phyloP scores from a whole-genome alignment of 2,329 filamentous ascomycete species.

The Pleomassaria siparia region DNA sequence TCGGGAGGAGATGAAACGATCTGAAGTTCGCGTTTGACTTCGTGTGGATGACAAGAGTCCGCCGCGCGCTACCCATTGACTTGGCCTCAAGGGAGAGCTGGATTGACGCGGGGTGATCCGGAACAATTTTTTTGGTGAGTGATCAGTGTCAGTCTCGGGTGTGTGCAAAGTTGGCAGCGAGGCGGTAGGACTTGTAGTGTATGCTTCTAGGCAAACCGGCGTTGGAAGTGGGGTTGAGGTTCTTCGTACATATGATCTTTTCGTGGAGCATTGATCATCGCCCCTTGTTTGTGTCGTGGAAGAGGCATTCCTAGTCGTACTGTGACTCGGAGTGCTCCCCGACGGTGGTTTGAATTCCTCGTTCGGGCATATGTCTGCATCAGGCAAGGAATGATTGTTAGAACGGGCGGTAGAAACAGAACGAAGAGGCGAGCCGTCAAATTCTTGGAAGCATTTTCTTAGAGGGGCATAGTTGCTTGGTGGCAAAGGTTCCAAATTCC shows the following conservation, averaged over 20 bases:
- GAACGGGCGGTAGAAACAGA: slow-evolving; percentile 8
- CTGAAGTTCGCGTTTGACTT: slow-evolving; percentile 45
- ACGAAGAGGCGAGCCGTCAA: background rate
- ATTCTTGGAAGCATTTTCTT: slow-evolving; percentile 7
- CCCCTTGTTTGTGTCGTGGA: background rate
- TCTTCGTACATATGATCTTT: background rate
- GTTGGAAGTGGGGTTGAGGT: background rate
- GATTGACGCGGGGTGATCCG: slow-evolving; percentile 22
- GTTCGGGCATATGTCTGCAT: background rate
- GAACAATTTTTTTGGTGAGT: slow-evolving; percentile 8
- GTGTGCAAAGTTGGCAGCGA: background rate
- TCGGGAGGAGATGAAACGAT: slow-evolving; percentile 60
- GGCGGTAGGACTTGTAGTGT: slow-evolving; percentile 3
- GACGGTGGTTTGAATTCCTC: background rate
- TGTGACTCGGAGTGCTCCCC: background rate
- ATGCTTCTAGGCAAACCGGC: background rate
- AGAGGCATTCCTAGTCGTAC: background rate
- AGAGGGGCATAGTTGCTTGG: slow-evolving; percentile 13
- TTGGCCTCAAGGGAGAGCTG: slow-evolving; percentile 36
- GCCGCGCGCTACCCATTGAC: slow-evolving; percentile 32
- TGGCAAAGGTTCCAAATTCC: slow-evolving; percentile 3
- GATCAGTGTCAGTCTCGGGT: background rate
- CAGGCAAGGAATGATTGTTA: slow-evolving; percentile 14
- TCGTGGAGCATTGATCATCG: background rate
- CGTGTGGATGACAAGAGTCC: slow-evolving; percentile 21